Percentiles rank a stretch among this genome's conserved stretches.
Conservation (phyloP, 495 filamentous ascomycete genomes). For the Aspergillus ellipticus region DNA sequence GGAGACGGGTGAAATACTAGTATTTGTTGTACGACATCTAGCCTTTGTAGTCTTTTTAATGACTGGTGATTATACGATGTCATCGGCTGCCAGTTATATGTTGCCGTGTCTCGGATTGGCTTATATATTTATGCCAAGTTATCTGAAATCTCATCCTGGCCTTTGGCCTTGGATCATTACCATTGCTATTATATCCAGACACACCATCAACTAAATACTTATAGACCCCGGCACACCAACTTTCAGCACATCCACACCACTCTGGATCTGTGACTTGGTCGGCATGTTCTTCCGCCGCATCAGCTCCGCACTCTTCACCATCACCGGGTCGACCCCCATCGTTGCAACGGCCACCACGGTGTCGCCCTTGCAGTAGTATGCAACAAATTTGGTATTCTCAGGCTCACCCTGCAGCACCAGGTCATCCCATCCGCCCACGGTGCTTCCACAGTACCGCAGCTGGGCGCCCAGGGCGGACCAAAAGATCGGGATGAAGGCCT, state of each 20-base stretch:
- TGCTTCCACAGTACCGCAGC: conserved; percentile 88
- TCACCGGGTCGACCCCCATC: conserved; percentile 86
- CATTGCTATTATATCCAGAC: background rate
- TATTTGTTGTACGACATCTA: no score
- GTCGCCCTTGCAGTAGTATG: conserved; percentile 84
- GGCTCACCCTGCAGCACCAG: conserved; percentile 71
- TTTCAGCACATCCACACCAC: conserved; percentile 69
- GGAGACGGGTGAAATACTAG: no score
- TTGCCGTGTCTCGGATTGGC: no score
- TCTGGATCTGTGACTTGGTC: conserved; percentile 68
- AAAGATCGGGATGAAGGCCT: conserved; percentile 87
- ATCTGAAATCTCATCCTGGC: no score
- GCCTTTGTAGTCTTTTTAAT: no score
- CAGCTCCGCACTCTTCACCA: conserved; percentile 77
- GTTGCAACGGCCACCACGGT: conserved; percentile 87
- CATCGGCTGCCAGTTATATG: no score
- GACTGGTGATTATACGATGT: no score
- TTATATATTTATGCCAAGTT: no score
- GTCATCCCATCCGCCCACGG: conserved; percentile 76
- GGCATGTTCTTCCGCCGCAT: conserved; percentile 84
- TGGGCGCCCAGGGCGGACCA: conserved; percentile 91
- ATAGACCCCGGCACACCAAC: conserved; percentile 47
- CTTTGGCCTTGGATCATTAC: background rate
- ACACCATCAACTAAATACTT: conserved; percentile 7
- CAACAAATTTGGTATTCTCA: conserved; percentile 79